Percentiles rank a stretch among this genome's conserved stretches.
Evolutionary conservation across 306 rosid species (phyloP).

Genomic region (Lathyrus oleraceus): DNA sequence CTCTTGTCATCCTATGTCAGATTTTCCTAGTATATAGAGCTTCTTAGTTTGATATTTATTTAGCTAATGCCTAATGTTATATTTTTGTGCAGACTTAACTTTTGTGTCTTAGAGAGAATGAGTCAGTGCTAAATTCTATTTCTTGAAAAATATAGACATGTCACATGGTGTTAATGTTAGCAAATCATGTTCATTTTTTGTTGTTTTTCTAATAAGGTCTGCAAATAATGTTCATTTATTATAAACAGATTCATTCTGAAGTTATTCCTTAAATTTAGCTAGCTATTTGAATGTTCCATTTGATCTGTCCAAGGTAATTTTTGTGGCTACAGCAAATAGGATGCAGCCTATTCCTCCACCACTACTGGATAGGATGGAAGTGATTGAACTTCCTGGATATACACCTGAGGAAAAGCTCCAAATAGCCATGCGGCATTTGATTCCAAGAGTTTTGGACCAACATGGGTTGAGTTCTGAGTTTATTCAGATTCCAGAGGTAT

Average conservation of each 20-base stretch:
- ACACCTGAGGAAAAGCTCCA: constrained; percentile 94
- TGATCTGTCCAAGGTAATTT: constrained; percentile 91
- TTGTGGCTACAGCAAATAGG: constrained; percentile 96
- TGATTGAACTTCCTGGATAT: constrained; percentile 96
- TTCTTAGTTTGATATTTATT: constrained; percentile 27
- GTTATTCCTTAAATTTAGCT: constrained; percentile 62
- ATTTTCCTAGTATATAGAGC: constrained; percentile 15
- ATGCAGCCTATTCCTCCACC: constrained; percentile 92
- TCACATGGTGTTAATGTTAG: constrained; percentile 5
- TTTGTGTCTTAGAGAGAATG: constrained; percentile 27
- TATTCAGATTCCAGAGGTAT: constrained; percentile 95
- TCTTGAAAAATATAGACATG: neutral
- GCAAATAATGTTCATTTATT: constrained; percentile 19
- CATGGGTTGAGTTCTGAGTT: constrained; percentile 85
- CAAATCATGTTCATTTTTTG: constrained; percentile 18
- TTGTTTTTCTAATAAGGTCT: neutral
- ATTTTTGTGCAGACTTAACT: neutral
- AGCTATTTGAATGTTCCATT: constrained; percentile 98
- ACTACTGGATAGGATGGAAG: constrained; percentile 98
- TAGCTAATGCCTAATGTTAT: neutral
- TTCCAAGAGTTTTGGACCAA: constrained; percentile 95
- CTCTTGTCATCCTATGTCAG: constrained; percentile 17
- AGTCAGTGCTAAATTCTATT: neutral
- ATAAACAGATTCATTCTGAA: neutral
- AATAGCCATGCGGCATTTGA: constrained; percentile 89